phyloP scores from a whole-genome alignment of 2,329 filamentous ascomycete genomes.

The Cladophialophora carrionii region DNA sequence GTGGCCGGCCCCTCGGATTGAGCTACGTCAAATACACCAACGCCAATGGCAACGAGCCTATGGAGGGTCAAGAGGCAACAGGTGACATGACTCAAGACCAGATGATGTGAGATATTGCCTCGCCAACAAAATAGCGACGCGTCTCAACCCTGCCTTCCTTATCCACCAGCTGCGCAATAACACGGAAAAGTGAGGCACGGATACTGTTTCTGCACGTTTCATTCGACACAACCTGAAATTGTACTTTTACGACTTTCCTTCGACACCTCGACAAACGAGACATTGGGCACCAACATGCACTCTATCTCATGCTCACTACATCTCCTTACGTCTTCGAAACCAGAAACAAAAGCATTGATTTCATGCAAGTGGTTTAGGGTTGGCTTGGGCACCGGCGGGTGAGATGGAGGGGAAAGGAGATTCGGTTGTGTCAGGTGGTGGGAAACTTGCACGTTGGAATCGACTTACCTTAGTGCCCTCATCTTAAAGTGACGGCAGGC shows the following conservation, averaged over 20 bases:
- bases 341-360: constrained; percentile 16
- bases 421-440: constrained; percentile 1
- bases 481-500: neutral
- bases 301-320: neutral
- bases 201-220: neutral
- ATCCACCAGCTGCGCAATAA: neutral
- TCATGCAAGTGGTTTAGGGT: constrained; percentile 11
- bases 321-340: constrained; percentile 3
- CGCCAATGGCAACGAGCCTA: constrained; percentile 66
- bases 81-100: constrained; percentile 89
- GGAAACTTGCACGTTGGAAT: constrained; percentile 13
- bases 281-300: neutral
- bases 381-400: neutral
- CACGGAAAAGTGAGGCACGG: neutral
- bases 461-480: constrained; percentile 5
- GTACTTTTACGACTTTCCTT: constrained; percentile 20
- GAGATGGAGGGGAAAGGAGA: constrained; percentile 4
- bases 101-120: constrained; percentile 71
- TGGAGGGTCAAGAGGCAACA: constrained; percentile 76
- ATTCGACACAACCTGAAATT: constrained; percentile 1
- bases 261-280: constrained; percentile 14
- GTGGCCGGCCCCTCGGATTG: constrained; percentile 87
- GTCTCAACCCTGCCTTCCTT: neutral
- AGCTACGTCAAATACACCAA: constrained; percentile 93
- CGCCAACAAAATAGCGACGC: neutral